Evolutionary conservation across 495 filamentous ascomycete species (phyloP), one percentile per base, ranked within the genome.

Genomic region (Hyphodiscus hymeniophilus): DNA sequence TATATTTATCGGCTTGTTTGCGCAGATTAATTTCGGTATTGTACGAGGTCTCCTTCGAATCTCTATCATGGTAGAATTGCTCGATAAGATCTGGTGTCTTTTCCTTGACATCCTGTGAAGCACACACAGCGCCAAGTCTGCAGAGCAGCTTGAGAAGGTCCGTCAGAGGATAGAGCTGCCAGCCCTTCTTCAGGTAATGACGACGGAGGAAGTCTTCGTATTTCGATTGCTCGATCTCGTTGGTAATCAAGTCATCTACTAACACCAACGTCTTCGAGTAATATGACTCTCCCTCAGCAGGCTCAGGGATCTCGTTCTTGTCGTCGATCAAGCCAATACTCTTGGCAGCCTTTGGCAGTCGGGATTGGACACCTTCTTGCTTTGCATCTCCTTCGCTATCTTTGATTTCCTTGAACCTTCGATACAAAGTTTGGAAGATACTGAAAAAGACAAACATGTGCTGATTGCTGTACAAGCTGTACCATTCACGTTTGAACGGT

Each of bases 391-490:
- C 74, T 61, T 84, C 87, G 56, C 80, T 77, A 22, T 79, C 67
- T 68, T 95, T 96, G 66, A 97, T 78, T 43, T 82, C 78, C 46
- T 80, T 67, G 11, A 99, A 75, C 30, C 94, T 82, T 51, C 82
- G 79, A 64, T 91, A 97, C 6, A 97, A 70, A 2, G 84, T 82
- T 62, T 92, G 80, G 64, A 97, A 94, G 30, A 91, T 79, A 16
- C 84, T 82, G 70, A 99, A 84, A 72, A 99, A 95, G 66, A 87
- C 87, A 57, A 85, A 91, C 35, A 99, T 85, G 38, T 82, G 83
- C 48, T 87, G 74, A 62, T 94, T 97, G 60, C 80, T 82, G 67
- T 90, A 99, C 57, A 97, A 75, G 51, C 89, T 87, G 69, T 85
- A 95, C 51, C 70, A 74, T 7, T 78, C 75, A 47, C 92, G 84